Base-by-base conservation (phyloP, 306 rosid genomes). In the Mimosa pudica region DNA sequence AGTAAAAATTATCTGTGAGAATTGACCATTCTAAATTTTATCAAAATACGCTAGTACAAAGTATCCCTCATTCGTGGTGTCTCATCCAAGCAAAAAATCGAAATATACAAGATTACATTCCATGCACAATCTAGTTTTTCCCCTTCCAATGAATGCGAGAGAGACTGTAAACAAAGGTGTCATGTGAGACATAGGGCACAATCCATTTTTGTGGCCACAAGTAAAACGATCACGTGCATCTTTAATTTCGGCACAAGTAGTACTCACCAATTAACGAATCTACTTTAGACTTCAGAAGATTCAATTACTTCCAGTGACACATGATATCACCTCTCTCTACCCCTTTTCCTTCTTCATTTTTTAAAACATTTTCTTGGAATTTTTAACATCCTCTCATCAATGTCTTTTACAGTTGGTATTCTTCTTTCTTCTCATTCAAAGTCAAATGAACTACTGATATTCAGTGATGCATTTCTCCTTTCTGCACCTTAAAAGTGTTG, bases 391-490 rank as follows among this genome's bases (percentile, higher is more conserved):
- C 64, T 57, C 3, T 5, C 16, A 60, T 24, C 14, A 57, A 2
- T 20, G 12, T 18, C 63, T 8, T 0, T 24, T 60, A 10, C 65
- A 60, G 65, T 58, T 60, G 65, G 65, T 18, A 57, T 57, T 18
- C 38, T 61, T 30, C 36, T 60, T 30, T 61, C 67, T 61, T 61
- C 65, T 60, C 38, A 61, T 61, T 61, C 12, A 24, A 61, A 62
- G 58, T 61, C 33, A 36, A 79, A 70, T 82, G 61, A 24, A 24
- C 30, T 69, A 80, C 68, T 33, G 32, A 4, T 41, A 60, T 77
- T 60, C 66, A 77, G 58, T 70, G 54, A 75, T 71, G 65, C 74
- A 69, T 70, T 75, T 71, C 67, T 38, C 33, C 48, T 44, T 47
- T 61, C 24, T 20, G 64, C 7, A 62, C 77, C 81, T 70, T 42